Evolutionary conservation across 495 filamentous ascomycete species (phyloP), one percentile per base, ranked within the genome.

Genomic region (Penicillium manginii): DNA sequence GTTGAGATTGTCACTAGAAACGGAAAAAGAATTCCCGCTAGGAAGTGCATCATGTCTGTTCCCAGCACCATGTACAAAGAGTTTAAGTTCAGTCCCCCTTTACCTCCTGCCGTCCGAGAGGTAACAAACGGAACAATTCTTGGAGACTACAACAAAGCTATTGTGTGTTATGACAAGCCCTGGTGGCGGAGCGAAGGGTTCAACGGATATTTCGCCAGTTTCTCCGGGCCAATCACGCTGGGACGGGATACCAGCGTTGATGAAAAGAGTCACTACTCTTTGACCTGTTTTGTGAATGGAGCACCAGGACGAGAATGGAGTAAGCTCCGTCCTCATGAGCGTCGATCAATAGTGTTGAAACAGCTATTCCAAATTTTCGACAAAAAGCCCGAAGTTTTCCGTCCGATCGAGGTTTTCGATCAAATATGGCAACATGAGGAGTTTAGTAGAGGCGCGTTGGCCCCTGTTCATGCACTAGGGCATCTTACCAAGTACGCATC

Each of bases 261-360:
- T 2, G 59, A 64, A 4, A 65, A 66, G 15, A 56, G 39, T 0
- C 65, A 73, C 37, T 75, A 64, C 58, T 68, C 69, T 0, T 56
- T 78, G 1, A 75, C 67, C 2, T 78, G 73, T 37, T 76, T 77
- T 43, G 35, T 73, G 1, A 63, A 59, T 17, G 78, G 68, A 1
- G 46, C 47, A 6, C 55, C 55, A 3, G 73, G 64, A 15, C 64
- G 63, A 14, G 17, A 56, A 17, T 71, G 66, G 70, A 15, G 10
- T 3, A 54, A 54, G 22, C 39, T 54, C 2, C 52, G 8, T 15
- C 12, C 35, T 10, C 52, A 54, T 18, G 52, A 54, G 26, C 52
- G 52, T n/a, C 39, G 39, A 8, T 37, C 35, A 6, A 22, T 14
- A 15, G 52, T 26, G 4, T 11, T 45, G 19, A 43, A 54, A 31